Conservation (phyloP, 257 asterid genomes). For the Knoxia roxburghii region DNA sequence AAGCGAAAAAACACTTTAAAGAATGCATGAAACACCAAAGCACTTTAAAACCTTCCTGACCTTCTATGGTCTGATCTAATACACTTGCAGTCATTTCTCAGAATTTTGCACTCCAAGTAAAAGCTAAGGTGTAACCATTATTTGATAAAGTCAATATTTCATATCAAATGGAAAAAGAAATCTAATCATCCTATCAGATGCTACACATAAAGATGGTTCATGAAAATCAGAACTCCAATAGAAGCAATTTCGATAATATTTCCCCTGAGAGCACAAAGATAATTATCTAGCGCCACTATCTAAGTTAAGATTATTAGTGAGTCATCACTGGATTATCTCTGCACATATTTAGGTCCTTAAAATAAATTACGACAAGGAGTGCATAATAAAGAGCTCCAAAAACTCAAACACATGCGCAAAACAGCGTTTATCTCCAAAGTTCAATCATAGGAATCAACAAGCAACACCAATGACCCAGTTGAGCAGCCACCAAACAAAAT, state of each 20-base stretch:
- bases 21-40: not conserved
- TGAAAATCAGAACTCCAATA: not conserved
- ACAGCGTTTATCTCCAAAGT: not conserved
- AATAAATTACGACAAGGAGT: not conserved
- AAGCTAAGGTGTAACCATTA: not conserved
- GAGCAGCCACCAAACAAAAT: not conserved
- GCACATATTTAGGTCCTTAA: not conserved
- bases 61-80: not conserved
- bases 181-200: not conserved
- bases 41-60: not conserved
- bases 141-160: not conserved
- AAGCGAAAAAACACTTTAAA: not conserved
- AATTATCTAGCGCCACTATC: not conserved
- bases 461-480: constrained; percentile 2
- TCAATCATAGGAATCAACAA: not conserved
- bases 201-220: not conserved
- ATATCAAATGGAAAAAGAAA: not conserved
- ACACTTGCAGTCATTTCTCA: too few relatives aligned
- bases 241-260: not conserved
- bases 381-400: not conserved
- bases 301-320: not conserved
- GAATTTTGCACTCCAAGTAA: not conserved
- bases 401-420: not conserved
- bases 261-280: not conserved
- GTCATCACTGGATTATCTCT: not conserved